phyloP scores from a whole-genome alignment of 2,329 filamentous ascomycete genomes.

The Pyrenophora graminea region DNA sequence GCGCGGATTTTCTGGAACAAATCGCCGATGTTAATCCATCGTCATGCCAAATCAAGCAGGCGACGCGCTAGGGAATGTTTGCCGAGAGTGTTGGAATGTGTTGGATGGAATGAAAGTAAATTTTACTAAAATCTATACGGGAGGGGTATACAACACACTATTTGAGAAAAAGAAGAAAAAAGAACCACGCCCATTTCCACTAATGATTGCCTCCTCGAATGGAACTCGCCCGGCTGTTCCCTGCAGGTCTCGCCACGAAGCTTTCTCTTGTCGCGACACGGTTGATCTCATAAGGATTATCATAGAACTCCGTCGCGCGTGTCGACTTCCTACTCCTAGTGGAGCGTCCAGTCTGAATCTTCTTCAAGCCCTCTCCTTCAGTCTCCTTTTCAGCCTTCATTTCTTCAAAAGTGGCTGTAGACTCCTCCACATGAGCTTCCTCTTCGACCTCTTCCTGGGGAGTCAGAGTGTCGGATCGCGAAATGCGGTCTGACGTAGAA shows the following conservation, averaged over 20 bases:
- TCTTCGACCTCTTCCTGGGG: slow-evolving; percentile 38
- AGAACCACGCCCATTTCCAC: too few species aligned
- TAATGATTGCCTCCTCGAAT: background rate
- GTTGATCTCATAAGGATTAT: slow-evolving; percentile 57
- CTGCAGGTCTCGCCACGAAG: slow-evolving; percentile 40
- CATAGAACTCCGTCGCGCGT: slow-evolving; percentile 41
- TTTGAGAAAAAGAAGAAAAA: too few species aligned
- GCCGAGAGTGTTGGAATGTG: too few species aligned
- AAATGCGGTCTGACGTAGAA: slow-evolving; percentile 25
- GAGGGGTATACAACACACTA: slow-evolving; percentile 25
- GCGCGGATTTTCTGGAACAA: background rate
- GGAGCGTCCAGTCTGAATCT: slow-evolving; percentile 36
- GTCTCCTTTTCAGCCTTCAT: slow-evolving; percentile 46
- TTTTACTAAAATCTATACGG: slow-evolving; percentile 5
- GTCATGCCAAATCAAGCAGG: too few species aligned
- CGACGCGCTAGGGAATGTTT: too few species aligned
- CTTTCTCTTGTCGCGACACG: slow-evolving; percentile 54
- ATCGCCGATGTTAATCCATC: background rate
- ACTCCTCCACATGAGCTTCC: slow-evolving; percentile 31
- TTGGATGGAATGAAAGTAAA: too few species aligned
- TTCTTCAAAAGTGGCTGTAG: slow-evolving; percentile 41
- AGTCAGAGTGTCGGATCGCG: slow-evolving; percentile 30
- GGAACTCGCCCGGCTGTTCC: slow-evolving; percentile 25
- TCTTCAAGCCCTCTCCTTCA: slow-evolving; percentile 31
- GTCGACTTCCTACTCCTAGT: slow-evolving; percentile 29